Conservation (phyloP, 2,329 filamentous ascomycete genomes). For the Trichoderma oligosporum region DNA sequence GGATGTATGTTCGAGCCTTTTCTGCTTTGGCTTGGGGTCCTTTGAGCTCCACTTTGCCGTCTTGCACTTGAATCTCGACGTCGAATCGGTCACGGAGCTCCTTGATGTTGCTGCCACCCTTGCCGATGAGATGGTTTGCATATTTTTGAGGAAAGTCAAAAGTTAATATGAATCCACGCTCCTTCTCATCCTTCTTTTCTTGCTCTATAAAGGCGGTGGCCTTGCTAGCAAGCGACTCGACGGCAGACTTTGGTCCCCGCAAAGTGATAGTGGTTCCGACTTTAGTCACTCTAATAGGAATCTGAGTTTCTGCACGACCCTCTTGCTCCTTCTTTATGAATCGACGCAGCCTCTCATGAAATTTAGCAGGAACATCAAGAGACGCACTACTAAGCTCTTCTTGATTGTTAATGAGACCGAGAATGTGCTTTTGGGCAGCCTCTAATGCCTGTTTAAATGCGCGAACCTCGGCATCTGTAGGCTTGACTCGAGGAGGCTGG, state of each 20-base stretch:
- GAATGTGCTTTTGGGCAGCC: conserved; percentile 55
- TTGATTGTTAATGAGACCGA: conserved; percentile 56
- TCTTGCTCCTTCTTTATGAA: conserved; percentile 65
- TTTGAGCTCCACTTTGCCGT: conserved; percentile 93
- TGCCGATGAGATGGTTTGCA: conserved; percentile 77
- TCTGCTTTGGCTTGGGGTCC: conserved; percentile 94
- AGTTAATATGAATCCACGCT: conserved; percentile 77
- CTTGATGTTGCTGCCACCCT: conserved; percentile 62
- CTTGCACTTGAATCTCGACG: conserved; percentile 80
- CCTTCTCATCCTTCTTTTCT: conserved; percentile 88
- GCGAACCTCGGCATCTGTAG: conserved; percentile 47
- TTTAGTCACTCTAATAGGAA: conserved; percentile 57
- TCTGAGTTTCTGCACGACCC: conserved; percentile 52
- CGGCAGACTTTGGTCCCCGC: conserved; percentile 69
- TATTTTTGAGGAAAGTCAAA: conserved; percentile 96
- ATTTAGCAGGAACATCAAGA: conserved; percentile 59
- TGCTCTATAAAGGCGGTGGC: conserved; percentile 76
- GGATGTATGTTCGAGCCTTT: conserved; percentile 76
- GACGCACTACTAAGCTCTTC: conserved; percentile 49
- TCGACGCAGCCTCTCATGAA: conserved; percentile 58
- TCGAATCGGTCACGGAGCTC: conserved; percentile 65
- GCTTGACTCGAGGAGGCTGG: conserved; percentile 52
- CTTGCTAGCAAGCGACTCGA: conserved; percentile 69
- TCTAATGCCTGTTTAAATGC: conserved; percentile 54
- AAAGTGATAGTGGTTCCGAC: conserved; percentile 63